A percentile compares a stretch with the other conserved stretches of the same genome.
phyloP scores from a whole-genome alignment of 768 basidiomycete species.

The Pleurotus salmoneostramineus region DNA sequence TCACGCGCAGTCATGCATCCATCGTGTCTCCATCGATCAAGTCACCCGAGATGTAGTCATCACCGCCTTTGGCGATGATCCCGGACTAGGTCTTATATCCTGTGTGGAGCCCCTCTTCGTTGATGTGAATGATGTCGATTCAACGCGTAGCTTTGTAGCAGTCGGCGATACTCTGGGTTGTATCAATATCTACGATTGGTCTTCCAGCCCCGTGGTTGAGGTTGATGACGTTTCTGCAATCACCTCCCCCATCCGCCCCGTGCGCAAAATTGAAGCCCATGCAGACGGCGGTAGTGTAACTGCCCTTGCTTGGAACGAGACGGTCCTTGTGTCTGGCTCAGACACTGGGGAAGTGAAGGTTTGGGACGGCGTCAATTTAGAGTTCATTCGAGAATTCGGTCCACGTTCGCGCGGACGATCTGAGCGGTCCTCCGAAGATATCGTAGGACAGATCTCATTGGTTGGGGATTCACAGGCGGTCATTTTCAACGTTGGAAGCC shows the following conservation, averaged over 20 bases:
- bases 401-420: constrained; percentile 12
- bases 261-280: constrained; percentile 58
- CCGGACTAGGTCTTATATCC: constrained; percentile 47
- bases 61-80: constrained; percentile 44
- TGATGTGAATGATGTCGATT: constrained; percentile 10
- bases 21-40: constrained; percentile 40
- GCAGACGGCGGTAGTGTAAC: constrained; percentile 57
- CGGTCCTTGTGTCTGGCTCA: constrained; percentile 65
- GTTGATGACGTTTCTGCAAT: neutral
- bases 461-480: constrained; percentile 49
- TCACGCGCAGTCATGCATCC: constrained; percentile 45
- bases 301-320: constrained; percentile 55
- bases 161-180: constrained; percentile 65
- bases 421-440: constrained; percentile 24
- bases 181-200: constrained; percentile 59
- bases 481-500: constrained; percentile 55
- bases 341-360: constrained; percentile 52
- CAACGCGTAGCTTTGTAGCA: constrained; percentile 49
- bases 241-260: constrained; percentile 24
- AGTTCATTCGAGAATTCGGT: constrained; percentile 48
- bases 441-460: constrained; percentile 56
- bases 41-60: constrained; percentile 23
- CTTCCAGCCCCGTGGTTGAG: constrained; percentile 4
- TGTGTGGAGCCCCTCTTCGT: constrained; percentile 46
- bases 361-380: constrained; percentile 66